Evolutionary conservation across 2,329 filamentous ascomycete species (phyloP).

Genomic region (Cladophialophora carrionii): DNA sequence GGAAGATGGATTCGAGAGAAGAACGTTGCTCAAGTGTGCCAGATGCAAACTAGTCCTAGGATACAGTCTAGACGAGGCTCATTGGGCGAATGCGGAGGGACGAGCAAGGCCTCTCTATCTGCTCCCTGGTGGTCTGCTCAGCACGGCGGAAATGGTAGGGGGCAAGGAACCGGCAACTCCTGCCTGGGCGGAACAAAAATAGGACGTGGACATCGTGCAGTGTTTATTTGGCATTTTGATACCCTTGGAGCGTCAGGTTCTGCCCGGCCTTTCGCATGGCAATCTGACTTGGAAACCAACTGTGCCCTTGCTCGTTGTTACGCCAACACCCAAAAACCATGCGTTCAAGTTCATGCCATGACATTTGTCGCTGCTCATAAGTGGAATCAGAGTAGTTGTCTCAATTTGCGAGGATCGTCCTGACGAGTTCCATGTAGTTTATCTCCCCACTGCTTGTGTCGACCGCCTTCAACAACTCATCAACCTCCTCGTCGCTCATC

Average conservation of each 20-base stretch:
- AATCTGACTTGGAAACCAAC: slow-evolving; percentile 1
- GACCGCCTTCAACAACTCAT: slow-evolving; percentile 97
- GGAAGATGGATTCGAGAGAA: slow-evolving; percentile 69
- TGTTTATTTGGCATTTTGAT: slow-evolving; percentile 24
- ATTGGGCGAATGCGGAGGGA: slow-evolving; percentile 43
- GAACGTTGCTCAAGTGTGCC: slow-evolving; percentile 61
- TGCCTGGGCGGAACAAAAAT: slow-evolving; percentile 41
- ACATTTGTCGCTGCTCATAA: slow-evolving; percentile 25
- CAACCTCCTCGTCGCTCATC: slow-evolving; percentile 98
- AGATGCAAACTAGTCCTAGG: slow-evolving; percentile 65
- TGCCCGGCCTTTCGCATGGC: slow-evolving; percentile 7
- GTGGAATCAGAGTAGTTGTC: slow-evolving; percentile 16
- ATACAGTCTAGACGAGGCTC: slow-evolving; percentile 62
- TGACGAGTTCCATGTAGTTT: slow-evolving; percentile 87
- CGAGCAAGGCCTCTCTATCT: slow-evolving; percentile 55
- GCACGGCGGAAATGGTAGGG: slow-evolving; percentile 59
- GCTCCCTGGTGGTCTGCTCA: slow-evolving; percentile 62
- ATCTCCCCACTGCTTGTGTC: slow-evolving; percentile 95
- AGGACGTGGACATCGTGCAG: slow-evolving; percentile 40
- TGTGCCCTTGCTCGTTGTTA: slow-evolving; percentile 1
- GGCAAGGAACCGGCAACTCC: slow-evolving; percentile 42
- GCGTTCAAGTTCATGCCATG: slow-evolving; percentile 11
- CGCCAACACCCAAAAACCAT: slow-evolving; percentile 8
- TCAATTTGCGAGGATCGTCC: slow-evolving; percentile 82
- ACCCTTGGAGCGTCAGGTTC: slow-evolving; percentile 11